A percentile compares a stretch with the other conserved stretches of the same genome.
These are phyloP conservation scores for Trichosanthes cucumerina DNA, from an alignment of 306 rosid genomes.

Conservation along the genomic window DNA sequence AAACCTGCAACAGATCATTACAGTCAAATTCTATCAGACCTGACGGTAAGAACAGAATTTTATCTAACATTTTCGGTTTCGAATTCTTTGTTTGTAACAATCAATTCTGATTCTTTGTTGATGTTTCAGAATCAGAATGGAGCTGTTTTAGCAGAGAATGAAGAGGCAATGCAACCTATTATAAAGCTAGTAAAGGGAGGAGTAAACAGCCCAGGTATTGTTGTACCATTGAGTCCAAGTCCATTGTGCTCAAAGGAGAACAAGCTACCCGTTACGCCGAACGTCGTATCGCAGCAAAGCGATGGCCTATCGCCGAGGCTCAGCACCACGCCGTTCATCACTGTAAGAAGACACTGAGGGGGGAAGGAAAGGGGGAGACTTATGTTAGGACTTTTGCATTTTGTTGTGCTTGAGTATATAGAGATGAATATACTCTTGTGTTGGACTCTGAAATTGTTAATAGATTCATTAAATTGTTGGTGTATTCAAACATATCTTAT, in stretches of 20 bases:
- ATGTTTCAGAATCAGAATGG: slow-evolving; percentile 3
- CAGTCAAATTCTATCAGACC: slow-evolving; percentile 2
- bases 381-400: background rate
- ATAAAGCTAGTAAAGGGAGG: background rate
- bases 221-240: slow-evolving; percentile 1
- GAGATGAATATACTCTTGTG: background rate
- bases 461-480: background rate
- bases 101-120: background rate
- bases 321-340: background rate
- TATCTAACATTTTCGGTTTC: background rate
- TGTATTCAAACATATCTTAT: background rate
- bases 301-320: background rate
- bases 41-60: background rate
- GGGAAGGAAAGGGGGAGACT: background rate
- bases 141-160: background rate
- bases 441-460: background rate
- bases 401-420: background rate
- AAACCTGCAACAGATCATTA: background rate
- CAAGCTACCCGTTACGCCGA: background rate
- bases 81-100: background rate
- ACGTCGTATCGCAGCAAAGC: background rate
- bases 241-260: slow-evolving; percentile 9
- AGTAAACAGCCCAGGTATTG: background rate
- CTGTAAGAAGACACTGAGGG: slow-evolving; percentile 5
- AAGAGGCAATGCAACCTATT: background rate